Percentiles rank a stretch among this genome's conserved stretches.
Evolutionary conservation across 352 stramenopile species (phyloP).

Genomic region (Globisporangium carolinianum): DNA sequence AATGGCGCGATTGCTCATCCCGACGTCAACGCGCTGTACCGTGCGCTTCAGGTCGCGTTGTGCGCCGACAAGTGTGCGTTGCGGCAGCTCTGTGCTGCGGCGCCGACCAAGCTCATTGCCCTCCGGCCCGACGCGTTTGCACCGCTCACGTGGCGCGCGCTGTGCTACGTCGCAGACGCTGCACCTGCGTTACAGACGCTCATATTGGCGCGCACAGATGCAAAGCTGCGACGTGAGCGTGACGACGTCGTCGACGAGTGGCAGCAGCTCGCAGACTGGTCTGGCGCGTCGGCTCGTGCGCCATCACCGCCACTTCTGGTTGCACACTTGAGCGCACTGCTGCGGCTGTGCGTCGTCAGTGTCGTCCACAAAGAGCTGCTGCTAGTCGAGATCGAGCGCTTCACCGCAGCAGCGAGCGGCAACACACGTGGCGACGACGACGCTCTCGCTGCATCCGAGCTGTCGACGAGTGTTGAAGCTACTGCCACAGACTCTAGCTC

Average conservation of each 20-base stretch:
- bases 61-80: slow-evolving; percentile 6
- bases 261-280: slow-evolving; percentile 6
- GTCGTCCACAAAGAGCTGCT: slow-evolving; percentile 19
- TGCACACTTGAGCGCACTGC: slow-evolving; percentile 5
- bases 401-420: not conserved
- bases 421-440: not conserved
- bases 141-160: slow-evolving; percentile 13
- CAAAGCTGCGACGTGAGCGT: not conserved
- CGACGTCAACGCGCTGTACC: slow-evolving; percentile 4
- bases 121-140: slow-evolving; percentile 17
- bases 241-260: slow-evolving; percentile 5
- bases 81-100: slow-evolving; percentile 3
- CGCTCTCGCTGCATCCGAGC: not conserved
- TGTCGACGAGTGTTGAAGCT: no score
- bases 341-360: slow-evolving; percentile 20
- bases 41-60: slow-evolving; percentile 3
- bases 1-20: not conserved
- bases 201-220: slow-evolving; percentile 14
- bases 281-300: no score
- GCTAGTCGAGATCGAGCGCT: slow-evolving; percentile 25
- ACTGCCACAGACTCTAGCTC: no score
- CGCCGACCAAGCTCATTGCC: slow-evolving; percentile 12
- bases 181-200: slow-evolving; percentile 21
- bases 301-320: not conserved
- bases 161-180: slow-evolving; percentile 25